Conservation (phyloP, 2,329 filamentous ascomycete species). For the Aotearoamyces nothofagi region DNA sequence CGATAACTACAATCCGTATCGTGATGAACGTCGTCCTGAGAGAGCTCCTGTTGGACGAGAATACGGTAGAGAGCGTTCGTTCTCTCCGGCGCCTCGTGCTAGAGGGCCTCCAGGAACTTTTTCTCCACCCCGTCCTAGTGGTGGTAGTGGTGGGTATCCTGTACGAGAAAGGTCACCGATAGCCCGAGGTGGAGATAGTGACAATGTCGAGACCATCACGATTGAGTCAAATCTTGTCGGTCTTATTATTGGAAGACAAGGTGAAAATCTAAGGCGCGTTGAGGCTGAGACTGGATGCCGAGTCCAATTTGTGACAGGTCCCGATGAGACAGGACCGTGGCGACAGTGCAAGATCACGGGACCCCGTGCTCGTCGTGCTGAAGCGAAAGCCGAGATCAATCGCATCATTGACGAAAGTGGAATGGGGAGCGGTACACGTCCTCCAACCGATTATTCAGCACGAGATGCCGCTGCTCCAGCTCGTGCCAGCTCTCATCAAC, state of each 20-base stretch:
- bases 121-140: constrained; percentile 42
- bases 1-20: constrained; percentile 68
- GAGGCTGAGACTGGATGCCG: constrained; percentile 70
- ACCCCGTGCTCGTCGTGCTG: constrained; percentile 51
- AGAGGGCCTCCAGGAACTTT: constrained; percentile 33
- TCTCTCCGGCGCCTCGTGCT: constrained; percentile 46
- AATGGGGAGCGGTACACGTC: constrained; percentile 35
- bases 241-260: constrained; percentile 78
- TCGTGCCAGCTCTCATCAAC: constrained; percentile 19
- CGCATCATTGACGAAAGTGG: constrained; percentile 79
- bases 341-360: constrained; percentile 81
- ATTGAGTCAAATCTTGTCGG: constrained; percentile 81
- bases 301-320: constrained; percentile 74
- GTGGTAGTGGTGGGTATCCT: constrained; percentile 25
- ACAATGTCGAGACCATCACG: constrained; percentile 67
- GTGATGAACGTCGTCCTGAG: constrained; percentile 69
- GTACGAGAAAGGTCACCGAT: constrained; percentile 43
- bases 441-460: constrained; percentile 23
- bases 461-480: constrained; percentile 15
- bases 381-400: constrained; percentile 72
- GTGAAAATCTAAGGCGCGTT: constrained; percentile 76
- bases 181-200: constrained; percentile 35
- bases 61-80: constrained; percentile 57
- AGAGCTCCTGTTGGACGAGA: constrained; percentile 34
- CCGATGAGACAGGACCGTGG: constrained; percentile 53